Conservation (phyloP, 805 yeast genomes). For the Candida peoriensis region DNA sequence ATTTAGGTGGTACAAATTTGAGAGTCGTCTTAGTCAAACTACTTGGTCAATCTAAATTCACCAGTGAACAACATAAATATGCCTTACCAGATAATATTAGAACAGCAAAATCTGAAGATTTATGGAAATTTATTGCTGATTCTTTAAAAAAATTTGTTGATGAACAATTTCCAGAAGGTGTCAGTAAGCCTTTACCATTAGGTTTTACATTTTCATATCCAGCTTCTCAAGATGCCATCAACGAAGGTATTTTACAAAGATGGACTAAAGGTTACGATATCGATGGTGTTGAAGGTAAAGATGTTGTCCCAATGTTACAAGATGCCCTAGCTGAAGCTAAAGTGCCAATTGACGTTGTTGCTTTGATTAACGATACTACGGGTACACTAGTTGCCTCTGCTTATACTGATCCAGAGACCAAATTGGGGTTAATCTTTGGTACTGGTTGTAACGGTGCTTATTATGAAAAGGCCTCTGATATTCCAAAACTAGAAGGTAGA, state of each 20-base stretch:
- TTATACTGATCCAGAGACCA: conserved; percentile 83
- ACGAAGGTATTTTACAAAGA: conserved; percentile 82
- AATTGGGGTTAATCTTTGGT: conserved; percentile 95
- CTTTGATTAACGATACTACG: conserved; percentile 93
- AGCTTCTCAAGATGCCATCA: conserved; percentile 74
- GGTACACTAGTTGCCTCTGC: conserved; percentile 95
- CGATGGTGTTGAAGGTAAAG: conserved; percentile 87
- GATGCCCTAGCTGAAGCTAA: conserved; percentile 55
- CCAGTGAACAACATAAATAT: conserved; percentile 82
- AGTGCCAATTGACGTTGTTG: conserved; percentile 82
- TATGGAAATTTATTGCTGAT: conserved; percentile 84
- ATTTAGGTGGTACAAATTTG: conserved; percentile 95
- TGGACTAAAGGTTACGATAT: conserved; percentile 99
- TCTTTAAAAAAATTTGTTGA: conserved; percentile 66
- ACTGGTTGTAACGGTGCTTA: conserved; percentile 98
- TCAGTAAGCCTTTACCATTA: conserved; percentile 57
- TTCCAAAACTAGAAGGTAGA: conserved; percentile 78
- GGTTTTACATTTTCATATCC: conserved; percentile 97
- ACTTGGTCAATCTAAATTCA: conserved; percentile 79
- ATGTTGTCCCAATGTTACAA: conserved; percentile 90
- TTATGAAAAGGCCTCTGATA: conserved; percentile 65
- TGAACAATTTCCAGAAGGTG: conserved; percentile 67
- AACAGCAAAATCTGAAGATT: conserved; percentile 69
- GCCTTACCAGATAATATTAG: conserved; percentile 73
- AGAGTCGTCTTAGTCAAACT: conserved; percentile 86